Percentiles rank a stretch among this genome's conserved stretches.
These are phyloP conservation scores for Colletotrichum euphorbiae DNA, from an alignment of 2,329 filamentous ascomycete species.

Conservation along the genomic window DNA sequence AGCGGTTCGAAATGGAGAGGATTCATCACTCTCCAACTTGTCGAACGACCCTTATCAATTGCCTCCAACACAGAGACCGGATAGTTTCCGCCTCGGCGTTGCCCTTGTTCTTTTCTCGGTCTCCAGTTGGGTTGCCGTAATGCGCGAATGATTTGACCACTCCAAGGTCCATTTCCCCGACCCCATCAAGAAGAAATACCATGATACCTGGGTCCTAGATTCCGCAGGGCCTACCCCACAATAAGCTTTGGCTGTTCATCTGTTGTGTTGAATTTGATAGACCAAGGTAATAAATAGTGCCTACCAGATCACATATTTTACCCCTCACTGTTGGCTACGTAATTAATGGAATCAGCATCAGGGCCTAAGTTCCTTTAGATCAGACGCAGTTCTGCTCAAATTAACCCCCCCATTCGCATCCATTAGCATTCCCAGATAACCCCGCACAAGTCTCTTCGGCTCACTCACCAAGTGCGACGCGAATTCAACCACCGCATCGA, in stretches of 20 bases:
- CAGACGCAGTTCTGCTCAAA: background rate
- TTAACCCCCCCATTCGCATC: background rate
- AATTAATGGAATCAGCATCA: background rate
- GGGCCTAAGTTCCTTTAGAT: conserved; percentile 1
- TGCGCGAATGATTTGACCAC: conserved; percentile 4
- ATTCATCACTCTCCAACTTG: conserved; percentile 3
- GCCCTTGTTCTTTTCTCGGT: conserved; percentile 4
- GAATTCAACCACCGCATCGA: too few species aligned
- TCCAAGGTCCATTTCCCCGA: conserved; percentile 4
- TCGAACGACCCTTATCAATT: background rate
- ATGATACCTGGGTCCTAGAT: background rate
- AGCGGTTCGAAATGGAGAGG: background rate
- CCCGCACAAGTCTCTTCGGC: background rate
- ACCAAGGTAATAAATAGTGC: conserved; percentile 7
- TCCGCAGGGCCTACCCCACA: background rate
- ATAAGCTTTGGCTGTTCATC: background rate
- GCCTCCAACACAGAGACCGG: background rate
- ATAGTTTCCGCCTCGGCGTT: background rate
- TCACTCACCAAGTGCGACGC: too few species aligned
- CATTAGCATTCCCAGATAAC: background rate
- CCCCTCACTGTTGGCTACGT: conserved; percentile 19
- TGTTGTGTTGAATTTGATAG: background rate
- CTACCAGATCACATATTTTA: background rate
- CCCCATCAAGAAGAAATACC: background rate
- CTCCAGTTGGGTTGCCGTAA: background rate